These are phyloP conservation scores for Grigorovia jiainica DNA, from an alignment of 805 yeast genomes.

Conservation along the genomic window DNA sequence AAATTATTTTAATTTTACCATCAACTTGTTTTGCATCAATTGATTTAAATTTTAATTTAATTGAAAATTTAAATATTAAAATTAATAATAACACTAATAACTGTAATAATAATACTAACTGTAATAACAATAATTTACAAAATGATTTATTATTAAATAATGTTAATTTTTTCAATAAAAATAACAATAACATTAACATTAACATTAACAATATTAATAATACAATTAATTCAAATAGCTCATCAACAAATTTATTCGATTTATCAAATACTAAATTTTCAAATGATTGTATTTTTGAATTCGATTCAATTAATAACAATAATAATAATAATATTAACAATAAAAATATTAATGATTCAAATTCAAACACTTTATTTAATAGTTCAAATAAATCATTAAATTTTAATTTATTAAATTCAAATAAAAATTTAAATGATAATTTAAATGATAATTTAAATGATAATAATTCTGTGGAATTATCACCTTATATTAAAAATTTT, in stretches of 20 bases:
- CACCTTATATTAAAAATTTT: too few species aligned
- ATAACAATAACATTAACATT: not conserved
- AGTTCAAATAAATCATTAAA: too few species aligned
- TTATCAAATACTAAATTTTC: not conserved
- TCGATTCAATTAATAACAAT: not conserved
- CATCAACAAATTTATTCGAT: not conserved
- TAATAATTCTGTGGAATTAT: too few species aligned
- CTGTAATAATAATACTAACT: too few species aligned
- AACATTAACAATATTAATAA: not conserved
- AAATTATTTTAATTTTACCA: conserved; percentile 77
- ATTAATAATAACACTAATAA: not conserved
- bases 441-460: too few species aligned
- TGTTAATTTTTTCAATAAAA: not conserved
- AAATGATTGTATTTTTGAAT: not conserved
- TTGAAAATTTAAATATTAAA: not conserved
- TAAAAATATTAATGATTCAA: too few species aligned
- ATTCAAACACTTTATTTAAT: too few species aligned
- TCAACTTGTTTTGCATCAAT: conserved; percentile 81
- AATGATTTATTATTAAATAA: too few species aligned
- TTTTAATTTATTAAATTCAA: too few species aligned
- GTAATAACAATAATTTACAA: too few species aligned
- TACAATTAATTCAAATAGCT: not conserved
- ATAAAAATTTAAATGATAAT: too few species aligned
- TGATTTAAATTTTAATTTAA: conserved; percentile 61
- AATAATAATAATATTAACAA: too few species aligned